These are phyloP conservation scores for Suhomyces taliae DNA, from an alignment of 1,139 yeast genomes.

Conservation along the genomic window DNA sequence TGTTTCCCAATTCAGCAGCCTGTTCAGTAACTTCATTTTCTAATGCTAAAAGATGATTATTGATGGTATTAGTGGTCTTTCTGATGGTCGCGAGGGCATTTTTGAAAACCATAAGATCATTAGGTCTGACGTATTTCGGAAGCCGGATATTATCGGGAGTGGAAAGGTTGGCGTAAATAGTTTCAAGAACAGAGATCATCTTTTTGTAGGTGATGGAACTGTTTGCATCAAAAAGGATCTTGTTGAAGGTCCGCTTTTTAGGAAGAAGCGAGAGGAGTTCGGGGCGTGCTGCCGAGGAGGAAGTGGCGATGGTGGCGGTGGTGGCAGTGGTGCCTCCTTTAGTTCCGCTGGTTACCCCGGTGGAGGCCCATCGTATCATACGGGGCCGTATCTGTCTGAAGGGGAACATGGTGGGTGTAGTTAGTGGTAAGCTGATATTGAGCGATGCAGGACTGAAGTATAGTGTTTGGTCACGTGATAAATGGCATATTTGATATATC, in stretches of 20 bases:
- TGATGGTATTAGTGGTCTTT: constrained; percentile 56
- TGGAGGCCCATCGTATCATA: background rate
- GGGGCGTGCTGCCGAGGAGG: constrained; percentile 29
- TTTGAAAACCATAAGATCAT: constrained; percentile 69
- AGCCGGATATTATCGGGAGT: constrained; percentile 32
- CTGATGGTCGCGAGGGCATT: constrained; percentile 64
- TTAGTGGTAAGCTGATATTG: background rate
- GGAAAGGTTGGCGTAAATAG: constrained; percentile 49
- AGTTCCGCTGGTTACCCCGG: background rate
- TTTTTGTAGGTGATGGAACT: constrained; percentile 54
- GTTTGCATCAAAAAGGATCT: constrained; percentile 65
- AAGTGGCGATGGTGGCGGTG: background rate
- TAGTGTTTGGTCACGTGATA: background rate
- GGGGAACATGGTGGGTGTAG: background rate
- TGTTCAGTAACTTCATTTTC: constrained; percentile 73
- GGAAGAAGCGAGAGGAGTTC: constrained; percentile 56
- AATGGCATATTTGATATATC: background rate
- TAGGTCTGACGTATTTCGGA: constrained; percentile 48
- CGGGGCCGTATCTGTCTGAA: background rate
- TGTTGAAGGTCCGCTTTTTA: constrained; percentile 53
- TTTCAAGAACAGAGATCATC: constrained; percentile 52
- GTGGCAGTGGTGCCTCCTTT: too few species aligned
- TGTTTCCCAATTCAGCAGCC: constrained; percentile 81
- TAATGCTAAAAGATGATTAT: constrained; percentile 53
- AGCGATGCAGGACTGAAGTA: too few species aligned